Evolutionary conservation across 305 asterid genomes (phyloP).

Genomic region (Salvia sclarea): DNA sequence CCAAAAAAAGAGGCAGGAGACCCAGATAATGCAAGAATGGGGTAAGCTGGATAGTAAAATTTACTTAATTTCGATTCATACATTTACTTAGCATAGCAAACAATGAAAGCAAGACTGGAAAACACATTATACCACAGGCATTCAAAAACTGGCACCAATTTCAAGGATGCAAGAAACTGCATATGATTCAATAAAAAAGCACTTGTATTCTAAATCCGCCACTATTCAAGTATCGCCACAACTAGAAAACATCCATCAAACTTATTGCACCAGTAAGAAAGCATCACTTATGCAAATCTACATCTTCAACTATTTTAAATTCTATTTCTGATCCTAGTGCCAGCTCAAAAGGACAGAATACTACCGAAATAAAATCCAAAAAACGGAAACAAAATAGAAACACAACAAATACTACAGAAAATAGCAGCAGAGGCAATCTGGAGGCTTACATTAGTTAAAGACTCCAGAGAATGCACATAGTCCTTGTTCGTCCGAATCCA

Average conservation of each 20-base stretch:
- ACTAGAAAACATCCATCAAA: not conserved
- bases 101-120: not conserved
- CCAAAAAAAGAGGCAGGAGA: constrained; percentile 4
- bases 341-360: not conserved
- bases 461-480: constrained; percentile 75
- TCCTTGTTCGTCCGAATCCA: constrained; percentile 85
- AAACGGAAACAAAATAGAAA: not conserved
- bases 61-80: not conserved
- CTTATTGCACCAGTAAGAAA: not conserved
- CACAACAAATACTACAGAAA: no score
- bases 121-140: not conserved
- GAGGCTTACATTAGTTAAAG: constrained; percentile 81
- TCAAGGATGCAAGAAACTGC: not conserved
- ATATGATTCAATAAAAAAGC: not conserved
- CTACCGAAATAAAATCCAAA: not conserved
- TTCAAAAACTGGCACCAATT: not conserved
- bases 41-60: not conserved
- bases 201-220: constrained; percentile 2
- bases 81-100: not conserved
- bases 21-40: constrained; percentile 2
- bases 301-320: not conserved
- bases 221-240: not conserved
- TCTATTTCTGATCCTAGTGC: not conserved
- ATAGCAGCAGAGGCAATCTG: not conserved
- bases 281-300: not conserved